Base-by-base conservation (phyloP, 2,329 filamentous ascomycete species). In the Epichloe scottii region DNA sequence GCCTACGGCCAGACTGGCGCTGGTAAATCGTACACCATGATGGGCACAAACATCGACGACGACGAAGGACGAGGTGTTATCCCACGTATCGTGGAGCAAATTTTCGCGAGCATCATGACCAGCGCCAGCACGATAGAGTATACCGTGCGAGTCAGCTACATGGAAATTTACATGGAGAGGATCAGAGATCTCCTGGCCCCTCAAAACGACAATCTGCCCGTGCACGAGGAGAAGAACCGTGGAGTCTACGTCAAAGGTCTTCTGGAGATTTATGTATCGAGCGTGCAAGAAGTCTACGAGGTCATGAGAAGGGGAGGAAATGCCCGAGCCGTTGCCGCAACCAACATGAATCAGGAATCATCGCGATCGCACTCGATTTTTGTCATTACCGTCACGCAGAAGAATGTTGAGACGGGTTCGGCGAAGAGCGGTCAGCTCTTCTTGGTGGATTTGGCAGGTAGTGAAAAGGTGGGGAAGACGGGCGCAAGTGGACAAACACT, bases 101-200 rank as follows among this genome's bases (percentile, higher is more conserved):
- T 97, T 66, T 97, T 97, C 67, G 84, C 87, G 60, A 95, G 87
- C 70, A 97, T 97, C 67, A 77, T 96, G 71, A 82, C 87, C 21
- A 95, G 89, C 60, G 88, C 91, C 42, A 84, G 84, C 61, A 95
- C 88, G 59, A 96, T 97, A 66, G 93, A 97, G 70, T 97, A 97
- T 69, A 97, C 90, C n/a, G 91, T 98, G 49, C 83, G 90, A 51
- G 91, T 97, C 64, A 95, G 89, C 69, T 97, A 97, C 71, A 96
- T 98, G 90, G 93, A 98, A 71, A 97, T 98, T 57, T 98, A 98
- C 75, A 98, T 97, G 93, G 93, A 98, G 73, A 83, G 87, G 60
- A 97, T 98, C 67, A 82, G 91, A 62, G 93, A 98, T 81, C 71
- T 98, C 62, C 74, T 98, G 56, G 83, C 85, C 23, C 93, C 93